phyloP scores from a whole-genome alignment of 2,329 filamentous ascomycete species.

The Aspergillus fumigatus region DNA sequence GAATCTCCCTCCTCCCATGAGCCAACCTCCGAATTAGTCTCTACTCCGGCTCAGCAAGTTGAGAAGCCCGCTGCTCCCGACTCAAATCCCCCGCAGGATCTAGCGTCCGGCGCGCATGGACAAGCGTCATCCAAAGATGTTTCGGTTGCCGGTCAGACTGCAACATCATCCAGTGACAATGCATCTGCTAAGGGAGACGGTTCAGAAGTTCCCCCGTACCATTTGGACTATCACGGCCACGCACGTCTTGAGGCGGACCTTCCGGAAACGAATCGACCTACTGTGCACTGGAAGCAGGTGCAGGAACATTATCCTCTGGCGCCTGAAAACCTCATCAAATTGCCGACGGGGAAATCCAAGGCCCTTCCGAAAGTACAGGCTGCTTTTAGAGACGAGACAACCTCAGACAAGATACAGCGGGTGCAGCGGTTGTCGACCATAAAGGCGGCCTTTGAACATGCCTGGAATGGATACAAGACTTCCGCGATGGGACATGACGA shows the following conservation, averaged over 20 bases:
- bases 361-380: conserved; percentile 73
- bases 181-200: conserved; percentile 4
- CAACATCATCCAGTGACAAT: background rate
- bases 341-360: conserved; percentile 69
- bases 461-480: conserved; percentile 77
- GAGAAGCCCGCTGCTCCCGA: background rate
- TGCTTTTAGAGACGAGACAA: conserved; percentile 61
- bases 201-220: background rate
- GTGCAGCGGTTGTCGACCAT: conserved; percentile 62
- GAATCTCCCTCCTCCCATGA: background rate
- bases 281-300: conserved; percentile 68
- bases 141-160: background rate
- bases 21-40: background rate
- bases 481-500: conserved; percentile 86
- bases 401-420: conserved; percentile 57
- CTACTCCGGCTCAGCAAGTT: background rate
- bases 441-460: conserved; percentile 67
- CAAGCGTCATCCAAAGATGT: background rate
- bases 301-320: conserved; percentile 74
- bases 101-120: background rate
- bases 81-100: background rate
- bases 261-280: conserved; percentile 20
- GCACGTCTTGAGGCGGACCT: conserved; percentile 30
- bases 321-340: conserved; percentile 62
- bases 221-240: conserved; percentile 24